Conservation (phyloP, 2,329 filamentous ascomycete genomes). For the Fusarium heterosporum region DNA sequence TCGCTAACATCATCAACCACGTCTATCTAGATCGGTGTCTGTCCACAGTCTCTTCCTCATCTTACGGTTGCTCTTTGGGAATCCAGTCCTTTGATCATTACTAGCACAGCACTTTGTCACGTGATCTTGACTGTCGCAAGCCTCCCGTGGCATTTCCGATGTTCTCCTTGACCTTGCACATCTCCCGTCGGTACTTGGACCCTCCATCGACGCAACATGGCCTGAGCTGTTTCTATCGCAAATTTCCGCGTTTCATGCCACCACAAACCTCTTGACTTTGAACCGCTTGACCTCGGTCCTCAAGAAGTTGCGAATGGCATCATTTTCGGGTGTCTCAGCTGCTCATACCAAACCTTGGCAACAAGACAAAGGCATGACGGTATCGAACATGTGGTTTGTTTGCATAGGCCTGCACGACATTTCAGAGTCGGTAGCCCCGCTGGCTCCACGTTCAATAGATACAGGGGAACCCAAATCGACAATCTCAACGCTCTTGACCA, state of each 20-base stretch:
- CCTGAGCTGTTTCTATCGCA: conserved; percentile 26
- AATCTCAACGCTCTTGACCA: conserved; percentile 36
- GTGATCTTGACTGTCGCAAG: conserved; percentile 27
- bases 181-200: conserved; percentile 45
- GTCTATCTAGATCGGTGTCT: background rate
- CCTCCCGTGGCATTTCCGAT: conserved; percentile 44
- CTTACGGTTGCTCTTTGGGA: background rate
- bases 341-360: conserved; percentile 12
- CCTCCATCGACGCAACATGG: conserved; percentile 30
- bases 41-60: background rate
- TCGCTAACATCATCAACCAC: background rate
- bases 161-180: conserved; percentile 44
- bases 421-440: conserved; percentile 42
- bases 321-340: background rate
- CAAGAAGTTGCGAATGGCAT: background rate
- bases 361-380: conserved; percentile 3
- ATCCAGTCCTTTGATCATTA: background rate
- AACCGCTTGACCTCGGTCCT: too few relatives aligned
- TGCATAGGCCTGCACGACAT: conserved; percentile 46
- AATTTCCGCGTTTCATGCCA: conserved; percentile 6
- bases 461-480: conserved; percentile 33
- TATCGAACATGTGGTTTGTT: conserved; percentile 39
- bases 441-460: conserved; percentile 36
- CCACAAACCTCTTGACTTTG: background rate
- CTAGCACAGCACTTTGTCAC: conserved; percentile 8